Percentiles rank a stretch among this genome's conserved stretches.
These are phyloP conservation scores for Fusarium globosum DNA, from an alignment of 2,329 filamentous ascomycete species.

Conservation along the genomic window DNA sequence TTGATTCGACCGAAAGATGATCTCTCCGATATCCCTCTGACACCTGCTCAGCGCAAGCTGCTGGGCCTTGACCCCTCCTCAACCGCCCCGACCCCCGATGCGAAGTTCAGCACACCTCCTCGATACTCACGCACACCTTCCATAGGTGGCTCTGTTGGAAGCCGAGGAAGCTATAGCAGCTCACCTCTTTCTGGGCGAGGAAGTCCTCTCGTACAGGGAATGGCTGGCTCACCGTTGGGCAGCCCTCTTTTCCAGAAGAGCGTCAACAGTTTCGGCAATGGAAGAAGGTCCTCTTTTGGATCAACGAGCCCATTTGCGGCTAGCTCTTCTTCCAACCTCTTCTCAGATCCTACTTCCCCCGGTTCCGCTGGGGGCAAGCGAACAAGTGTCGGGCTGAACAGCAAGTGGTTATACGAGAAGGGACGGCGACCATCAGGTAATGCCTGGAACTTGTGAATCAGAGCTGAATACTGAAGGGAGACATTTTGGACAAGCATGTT, in stretches of 20 bases:
- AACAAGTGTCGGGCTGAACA: constrained; percentile 83
- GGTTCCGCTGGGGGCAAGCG: constrained; percentile 75
- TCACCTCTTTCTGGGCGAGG: constrained; percentile 69
- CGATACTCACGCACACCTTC: constrained; percentile 83
- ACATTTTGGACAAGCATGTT: constrained; percentile 14
- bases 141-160: constrained; percentile 70
- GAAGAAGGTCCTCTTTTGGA: constrained; percentile 71
- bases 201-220: constrained; percentile 56
- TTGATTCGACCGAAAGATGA: constrained; percentile 79
- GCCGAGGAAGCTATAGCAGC: constrained; percentile 65
- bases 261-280: constrained; percentile 61
- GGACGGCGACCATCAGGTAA: constrained; percentile 68
- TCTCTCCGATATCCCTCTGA: constrained; percentile 89
- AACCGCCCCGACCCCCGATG: constrained; percentile 72
- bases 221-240: constrained; percentile 52
- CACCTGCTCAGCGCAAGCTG: constrained; percentile 77
- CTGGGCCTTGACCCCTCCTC: constrained; percentile 81
- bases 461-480: constrained; percentile 1
- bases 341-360: constrained; percentile 73
- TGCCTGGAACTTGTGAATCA: constrained; percentile 51
- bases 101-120: constrained; percentile 82
- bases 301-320: constrained; percentile 64
- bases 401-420: constrained; percentile 94
- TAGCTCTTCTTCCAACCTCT: constrained; percentile 59
- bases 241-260: constrained; percentile 76